phyloP scores from a whole-genome alignment of 345 rosid species.

The Pistacia integerrima region DNA sequence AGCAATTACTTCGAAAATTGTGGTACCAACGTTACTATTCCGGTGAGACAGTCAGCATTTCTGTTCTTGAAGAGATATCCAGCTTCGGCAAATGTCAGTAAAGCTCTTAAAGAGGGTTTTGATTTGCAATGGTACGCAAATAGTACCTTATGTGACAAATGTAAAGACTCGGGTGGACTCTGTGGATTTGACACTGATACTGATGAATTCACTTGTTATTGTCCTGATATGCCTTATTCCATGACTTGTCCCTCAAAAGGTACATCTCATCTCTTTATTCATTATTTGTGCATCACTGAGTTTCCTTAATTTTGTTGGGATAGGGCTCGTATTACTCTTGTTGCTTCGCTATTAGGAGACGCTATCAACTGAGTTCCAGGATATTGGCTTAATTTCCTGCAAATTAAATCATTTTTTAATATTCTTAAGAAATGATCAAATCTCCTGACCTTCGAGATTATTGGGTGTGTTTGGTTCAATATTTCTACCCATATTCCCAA shows the following conservation, averaged over 20 bases:
- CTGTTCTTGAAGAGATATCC: not conserved
- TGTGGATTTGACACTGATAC: conserved; percentile 19
- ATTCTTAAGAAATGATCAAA: too few species aligned
- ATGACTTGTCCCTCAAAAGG: not conserved
- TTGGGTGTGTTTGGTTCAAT: too few species aligned
- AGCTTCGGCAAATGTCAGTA: not conserved
- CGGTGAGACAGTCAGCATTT: not conserved
- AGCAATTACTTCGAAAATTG: not conserved
- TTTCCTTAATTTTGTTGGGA: too few species aligned
- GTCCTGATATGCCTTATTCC: not conserved
- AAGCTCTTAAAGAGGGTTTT: conserved; percentile 10
- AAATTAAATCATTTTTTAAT: too few species aligned
- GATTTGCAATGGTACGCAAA: conserved; percentile 18
- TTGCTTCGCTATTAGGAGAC: too few species aligned
- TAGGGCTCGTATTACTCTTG: too few species aligned
- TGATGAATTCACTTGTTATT: conserved; percentile 23
- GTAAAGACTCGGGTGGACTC: not conserved
- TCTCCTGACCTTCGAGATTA: too few species aligned
- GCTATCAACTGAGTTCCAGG: too few species aligned
- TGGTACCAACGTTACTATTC: not conserved
- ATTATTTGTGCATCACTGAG: too few species aligned
- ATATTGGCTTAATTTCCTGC: too few species aligned
- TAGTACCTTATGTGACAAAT: conserved; percentile 7
- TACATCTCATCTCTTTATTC: too few species aligned
- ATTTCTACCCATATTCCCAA: too few species aligned